A percentile compares a stretch with the other conserved stretches of the same genome.
These are phyloP conservation scores for Tuber magnatum DNA, from an alignment of 495 filamentous ascomycete species.

Conservation along the genomic window DNA sequence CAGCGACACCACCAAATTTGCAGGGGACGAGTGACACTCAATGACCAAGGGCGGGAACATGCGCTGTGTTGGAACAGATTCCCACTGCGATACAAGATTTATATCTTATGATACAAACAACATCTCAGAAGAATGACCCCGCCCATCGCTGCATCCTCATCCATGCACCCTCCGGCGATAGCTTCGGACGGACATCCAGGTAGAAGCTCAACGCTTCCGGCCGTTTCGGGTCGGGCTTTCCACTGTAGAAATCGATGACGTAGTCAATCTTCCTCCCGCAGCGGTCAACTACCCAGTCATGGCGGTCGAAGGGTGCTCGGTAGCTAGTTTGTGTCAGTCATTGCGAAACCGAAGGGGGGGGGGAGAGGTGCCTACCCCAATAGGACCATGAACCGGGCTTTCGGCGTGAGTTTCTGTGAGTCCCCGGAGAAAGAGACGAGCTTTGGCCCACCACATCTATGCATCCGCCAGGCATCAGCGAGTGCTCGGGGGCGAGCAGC, in stretches of 20 bases:
- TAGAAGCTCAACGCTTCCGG: constrained; percentile 77
- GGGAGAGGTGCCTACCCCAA: constrained; percentile 49
- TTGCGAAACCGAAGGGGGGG: neutral
- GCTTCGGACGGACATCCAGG: constrained; percentile 87
- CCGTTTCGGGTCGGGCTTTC: constrained; percentile 51
- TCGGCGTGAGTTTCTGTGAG: constrained; percentile 65
- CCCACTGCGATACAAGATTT: neutral
- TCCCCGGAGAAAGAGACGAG: constrained; percentile 77
- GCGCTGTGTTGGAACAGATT: neutral
- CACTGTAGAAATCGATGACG: constrained; percentile 95
- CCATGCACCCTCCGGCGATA: constrained; percentile 79
- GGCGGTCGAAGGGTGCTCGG: constrained; percentile 83
- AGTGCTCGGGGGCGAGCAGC: neutral
- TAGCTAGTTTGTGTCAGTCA: constrained; percentile 46
- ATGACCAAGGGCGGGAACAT: neutral
- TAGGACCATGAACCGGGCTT: constrained; percentile 69
- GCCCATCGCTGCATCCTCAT: constrained; percentile 63
- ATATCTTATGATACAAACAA: neutral
- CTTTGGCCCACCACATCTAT: constrained; percentile 69
- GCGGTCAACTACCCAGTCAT: constrained; percentile 94
- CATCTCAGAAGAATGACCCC: constrained; percentile 50
- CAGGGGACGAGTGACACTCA: neutral
- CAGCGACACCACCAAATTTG: neutral
- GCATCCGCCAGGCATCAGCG: neutral
- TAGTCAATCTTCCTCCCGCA: constrained; percentile 89